phyloP scores from a whole-genome alignment of 2,329 filamentous ascomycete species.

The Neoscytalidium dimidiatum region DNA sequence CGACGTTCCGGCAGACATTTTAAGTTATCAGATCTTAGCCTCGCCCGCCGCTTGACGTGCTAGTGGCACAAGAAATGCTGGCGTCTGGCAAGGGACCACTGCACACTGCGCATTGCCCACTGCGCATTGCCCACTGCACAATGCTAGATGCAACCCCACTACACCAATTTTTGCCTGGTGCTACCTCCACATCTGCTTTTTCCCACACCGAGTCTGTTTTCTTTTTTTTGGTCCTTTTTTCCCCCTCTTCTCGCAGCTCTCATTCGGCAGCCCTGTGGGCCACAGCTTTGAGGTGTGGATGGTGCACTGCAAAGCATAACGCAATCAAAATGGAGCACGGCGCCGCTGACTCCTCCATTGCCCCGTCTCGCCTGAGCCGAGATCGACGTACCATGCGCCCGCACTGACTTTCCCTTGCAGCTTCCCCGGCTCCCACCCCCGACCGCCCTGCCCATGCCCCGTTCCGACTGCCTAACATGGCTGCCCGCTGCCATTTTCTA shows the following conservation, averaged over 20 bases:
- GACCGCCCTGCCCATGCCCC: neutral
- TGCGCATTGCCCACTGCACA: no score
- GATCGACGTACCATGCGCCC: neutral
- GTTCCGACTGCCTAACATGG: neutral
- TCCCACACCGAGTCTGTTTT: no score
- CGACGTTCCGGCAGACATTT: neutral
- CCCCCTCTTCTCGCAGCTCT: no score
- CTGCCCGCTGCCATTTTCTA: neutral
- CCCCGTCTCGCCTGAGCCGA: neutral
- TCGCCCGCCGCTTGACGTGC: neutral
- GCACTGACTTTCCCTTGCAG: slow-evolving; percentile 7
- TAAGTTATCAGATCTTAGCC: neutral
- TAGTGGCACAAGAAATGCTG: no score
- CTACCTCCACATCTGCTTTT: no score
- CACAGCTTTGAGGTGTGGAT: no score
- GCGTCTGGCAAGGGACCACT: no score
- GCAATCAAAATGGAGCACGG: neutral
- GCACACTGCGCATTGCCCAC: no score
- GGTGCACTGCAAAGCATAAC: neutral
- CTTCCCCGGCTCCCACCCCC: neutral
- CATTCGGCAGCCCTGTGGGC: no score
- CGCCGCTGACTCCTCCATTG: neutral
- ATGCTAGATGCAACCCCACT: no score
- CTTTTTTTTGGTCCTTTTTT: no score
- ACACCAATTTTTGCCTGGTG: no score